phyloP scores from a whole-genome alignment of 805 yeast species.

The Wickerhamomyces silvicola region DNA sequence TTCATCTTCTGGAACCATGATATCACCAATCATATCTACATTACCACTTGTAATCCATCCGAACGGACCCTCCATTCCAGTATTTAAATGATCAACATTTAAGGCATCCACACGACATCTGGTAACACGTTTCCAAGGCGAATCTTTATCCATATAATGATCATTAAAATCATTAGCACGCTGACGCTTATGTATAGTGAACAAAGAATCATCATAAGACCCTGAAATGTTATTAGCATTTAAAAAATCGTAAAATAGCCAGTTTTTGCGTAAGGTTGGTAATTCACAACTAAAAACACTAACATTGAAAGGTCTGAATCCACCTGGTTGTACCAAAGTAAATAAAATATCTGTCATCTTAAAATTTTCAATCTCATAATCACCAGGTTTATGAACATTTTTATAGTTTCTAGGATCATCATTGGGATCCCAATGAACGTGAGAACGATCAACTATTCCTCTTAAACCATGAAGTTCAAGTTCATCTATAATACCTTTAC shows the following conservation, averaged over 20 bases:
- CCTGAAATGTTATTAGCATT: conserved; percentile 86
- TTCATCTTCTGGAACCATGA: conserved; percentile 68
- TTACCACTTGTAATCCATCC: conserved; percentile 95
- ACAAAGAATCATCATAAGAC: conserved; percentile 85
- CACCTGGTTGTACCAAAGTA: conserved; percentile 73
- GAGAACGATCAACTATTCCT: conserved; percentile 89
- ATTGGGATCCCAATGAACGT: conserved; percentile 73
- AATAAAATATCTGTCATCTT: conserved; percentile 80
- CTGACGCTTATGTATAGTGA: conserved; percentile 82
- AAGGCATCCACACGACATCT: conserved; percentile 80
- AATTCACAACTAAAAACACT: conserved; percentile 84
- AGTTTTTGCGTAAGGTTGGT: conserved; percentile 77
- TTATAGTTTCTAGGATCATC: conserved; percentile 81
- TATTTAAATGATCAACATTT: conserved; percentile 81
- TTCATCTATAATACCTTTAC: conserved; percentile 78
- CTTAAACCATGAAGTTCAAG: conserved; percentile 78
- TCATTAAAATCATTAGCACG: conserved; percentile 41
- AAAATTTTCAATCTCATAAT: conserved; percentile 83
- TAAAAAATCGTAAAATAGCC: conserved; percentile 85
- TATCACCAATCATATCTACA: conserved; percentile 91
- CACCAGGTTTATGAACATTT: conserved; percentile 74
- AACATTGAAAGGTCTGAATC: conserved; percentile 77
- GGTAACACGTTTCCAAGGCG: conserved; percentile 57
- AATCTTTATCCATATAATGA: conserved; percentile 16
- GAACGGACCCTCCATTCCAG: conserved; percentile 89